These are phyloP conservation scores for Aspergillus cristatus DNA, from an alignment of 495 filamentous ascomycete genomes.

Conservation along the genomic window DNA sequence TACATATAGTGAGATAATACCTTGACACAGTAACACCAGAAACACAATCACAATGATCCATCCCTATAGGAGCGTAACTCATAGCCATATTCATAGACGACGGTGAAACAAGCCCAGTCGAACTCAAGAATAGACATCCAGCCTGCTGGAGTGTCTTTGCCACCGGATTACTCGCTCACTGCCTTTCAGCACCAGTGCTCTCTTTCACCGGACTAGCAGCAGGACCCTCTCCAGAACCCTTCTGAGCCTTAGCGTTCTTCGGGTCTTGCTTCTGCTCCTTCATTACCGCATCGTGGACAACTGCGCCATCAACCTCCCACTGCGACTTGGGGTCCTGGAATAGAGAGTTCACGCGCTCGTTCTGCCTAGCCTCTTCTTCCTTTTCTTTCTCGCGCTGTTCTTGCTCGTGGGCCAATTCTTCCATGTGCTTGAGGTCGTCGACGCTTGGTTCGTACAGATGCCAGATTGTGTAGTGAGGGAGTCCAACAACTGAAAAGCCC, in stretches of 20 bases:
- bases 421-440: conserved; percentile 96
- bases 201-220: conserved; percentile 5
- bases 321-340: conserved; percentile 61
- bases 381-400: conserved; percentile 64
- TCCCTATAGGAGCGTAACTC: no score
- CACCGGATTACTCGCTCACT: no score
- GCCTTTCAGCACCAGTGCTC: no score
- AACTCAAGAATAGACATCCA: no score
- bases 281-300: conserved; percentile 55
- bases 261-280: conserved; percentile 37
- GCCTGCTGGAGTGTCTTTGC: no score
- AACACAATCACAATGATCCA: no score
- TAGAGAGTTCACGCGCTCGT: conserved; percentile 17
- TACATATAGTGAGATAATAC: neutral
- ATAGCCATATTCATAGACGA: no score
- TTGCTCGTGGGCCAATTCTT: conserved; percentile 83
- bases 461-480: conserved; percentile 99
- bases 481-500: conserved; percentile 90
- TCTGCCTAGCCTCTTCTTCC: conserved; percentile 50
- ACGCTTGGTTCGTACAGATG: conserved; percentile 98
- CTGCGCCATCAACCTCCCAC: conserved; percentile 76
- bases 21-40: no score
- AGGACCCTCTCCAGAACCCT: conserved; percentile 5
- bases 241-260: neutral
- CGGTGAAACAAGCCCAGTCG: no score